Base-by-base conservation (phyloP, 768 basidiomycete genomes). In the Kwoniella sp. region DNA sequence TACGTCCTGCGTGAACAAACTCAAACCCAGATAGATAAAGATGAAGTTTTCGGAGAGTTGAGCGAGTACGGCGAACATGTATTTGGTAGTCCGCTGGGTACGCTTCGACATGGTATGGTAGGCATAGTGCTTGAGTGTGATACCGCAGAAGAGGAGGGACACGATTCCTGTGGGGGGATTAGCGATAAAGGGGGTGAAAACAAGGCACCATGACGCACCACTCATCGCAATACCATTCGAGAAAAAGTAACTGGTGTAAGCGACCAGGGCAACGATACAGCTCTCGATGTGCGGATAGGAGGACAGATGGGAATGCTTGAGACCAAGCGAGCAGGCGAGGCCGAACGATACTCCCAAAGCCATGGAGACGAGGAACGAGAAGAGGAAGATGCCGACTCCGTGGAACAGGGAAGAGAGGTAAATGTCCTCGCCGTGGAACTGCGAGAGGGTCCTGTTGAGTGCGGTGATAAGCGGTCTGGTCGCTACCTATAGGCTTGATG, bases 41-140 rank as follows among this genome's bases (percentile, higher is more conserved):
- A 99, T 98, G 73, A 98, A 99, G 73, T 98, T 98, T 77, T 99
- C 95, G 23, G 88, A 88, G 25, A 99, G 82, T 67, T 91, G 87
- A 0, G 95, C 90, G 43, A 96, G 84, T 0, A 87, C 88, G 8
- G 85, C 84, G 76, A 98, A 99, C 53, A 96, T 88, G 79, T 92
- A 95, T 75, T 93, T 92, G 25, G 85, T 89, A 11, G 91, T 86
- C 38, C 88, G 82, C 70, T 98, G 95, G 0, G 95, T 96, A 46
- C 88, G 82, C 23, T 83, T 83, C 9, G 90, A 93, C 95, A 99
- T 99, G 45, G 91, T 98, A 77, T 96, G 95, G 71, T 95, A 98
- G n/a, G 93, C 95, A 69, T 99, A 98, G 71, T 99, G 95, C 76
- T 99, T 99, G 63, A 99, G 81, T 3, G 95, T 99, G 72, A 99